Evolutionary conservation across 352 stramenopile species (phyloP).

Genomic region (Phytophthora uliginosa): DNA sequence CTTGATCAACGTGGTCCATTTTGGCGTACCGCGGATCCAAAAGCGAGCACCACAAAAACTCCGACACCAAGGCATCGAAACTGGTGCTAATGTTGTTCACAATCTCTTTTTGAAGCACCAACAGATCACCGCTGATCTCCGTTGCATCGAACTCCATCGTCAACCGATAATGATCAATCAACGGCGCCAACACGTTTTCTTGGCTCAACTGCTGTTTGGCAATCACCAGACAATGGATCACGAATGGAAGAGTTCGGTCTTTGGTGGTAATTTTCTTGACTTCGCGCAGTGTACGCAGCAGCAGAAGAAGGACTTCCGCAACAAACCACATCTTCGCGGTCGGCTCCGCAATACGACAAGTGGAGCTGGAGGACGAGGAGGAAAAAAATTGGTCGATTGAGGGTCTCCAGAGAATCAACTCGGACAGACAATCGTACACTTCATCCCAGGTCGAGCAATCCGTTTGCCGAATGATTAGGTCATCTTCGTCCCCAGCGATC

Average conservation of each 20-base stretch:
- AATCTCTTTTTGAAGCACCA: constrained; percentile 8
- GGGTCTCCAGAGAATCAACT: constrained; percentile 28
- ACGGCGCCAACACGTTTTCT: constrained; percentile 1
- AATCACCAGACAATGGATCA: constrained; percentile 13
- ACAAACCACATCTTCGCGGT: constrained; percentile 40
- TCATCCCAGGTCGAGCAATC: constrained; percentile 33
- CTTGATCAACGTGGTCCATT: constrained; percentile 52
- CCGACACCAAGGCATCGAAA: constrained; percentile 24
- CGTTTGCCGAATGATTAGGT: constrained; percentile 5
- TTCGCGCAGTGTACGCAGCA: constrained; percentile 56
- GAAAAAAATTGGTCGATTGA: constrained; percentile 32
- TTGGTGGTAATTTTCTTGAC: constrained; percentile 43
- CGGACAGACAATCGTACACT: constrained; percentile 31
- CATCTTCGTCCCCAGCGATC: background rate
- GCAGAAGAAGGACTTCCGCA: constrained; percentile 47
- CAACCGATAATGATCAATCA: constrained; percentile 18
- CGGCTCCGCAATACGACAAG: constrained; percentile 9
- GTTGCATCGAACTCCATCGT: constrained; percentile 16
- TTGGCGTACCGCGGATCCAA: constrained; percentile 58
- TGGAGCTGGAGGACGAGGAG: background rate
- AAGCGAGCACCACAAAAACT: constrained; percentile 51
- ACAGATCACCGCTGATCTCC: constrained; percentile 15
- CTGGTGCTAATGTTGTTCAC: constrained; percentile 13
- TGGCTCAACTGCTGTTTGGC: constrained; percentile 10
- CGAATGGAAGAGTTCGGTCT: constrained; percentile 28